Conservation (phyloP, 179 eudicot genomes). For the Beta corolliflora region DNA sequence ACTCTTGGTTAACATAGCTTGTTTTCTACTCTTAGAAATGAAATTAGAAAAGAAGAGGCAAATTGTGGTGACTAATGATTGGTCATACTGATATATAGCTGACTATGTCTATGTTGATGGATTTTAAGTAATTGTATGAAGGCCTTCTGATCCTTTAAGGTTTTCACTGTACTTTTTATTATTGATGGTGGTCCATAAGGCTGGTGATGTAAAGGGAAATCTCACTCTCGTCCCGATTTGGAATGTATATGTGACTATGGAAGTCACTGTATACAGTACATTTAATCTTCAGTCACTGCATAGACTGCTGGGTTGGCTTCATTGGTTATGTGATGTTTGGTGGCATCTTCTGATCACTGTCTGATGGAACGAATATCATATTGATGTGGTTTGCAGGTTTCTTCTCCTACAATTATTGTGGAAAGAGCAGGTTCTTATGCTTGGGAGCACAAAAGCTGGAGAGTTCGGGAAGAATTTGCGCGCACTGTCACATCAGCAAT, state of each 20-base stretch:
- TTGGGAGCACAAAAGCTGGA: slow-evolving; percentile 98
- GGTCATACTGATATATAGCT: no score
- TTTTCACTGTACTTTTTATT: no score
- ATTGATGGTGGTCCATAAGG: background rate
- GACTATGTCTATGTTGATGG: background rate
- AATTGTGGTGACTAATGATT: no score
- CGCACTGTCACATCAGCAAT: slow-evolving; percentile 96
- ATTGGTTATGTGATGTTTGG: slow-evolving; percentile 4
- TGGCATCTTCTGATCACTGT: slow-evolving; percentile 1
- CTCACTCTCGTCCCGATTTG: no score
- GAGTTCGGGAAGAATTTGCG: slow-evolving; percentile 95
- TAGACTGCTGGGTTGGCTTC: background rate
- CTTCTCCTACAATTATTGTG: slow-evolving; percentile 92
- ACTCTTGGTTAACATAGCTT: background rate
- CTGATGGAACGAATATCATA: background rate
- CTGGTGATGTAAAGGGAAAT: background rate
- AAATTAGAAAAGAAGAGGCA: background rate
- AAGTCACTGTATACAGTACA: background rate
- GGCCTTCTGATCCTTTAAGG: background rate
- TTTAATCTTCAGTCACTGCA: background rate
- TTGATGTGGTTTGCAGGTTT: slow-evolving; percentile 60
- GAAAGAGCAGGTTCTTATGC: slow-evolving; percentile 97
- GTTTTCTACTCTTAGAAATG: background rate
- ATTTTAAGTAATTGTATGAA: background rate
- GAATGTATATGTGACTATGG: background rate